These are phyloP conservation scores for Lactifluus hygrophoroides DNA, from an alignment of 768 basidiomycete species.

Conservation along the genomic window DNA sequence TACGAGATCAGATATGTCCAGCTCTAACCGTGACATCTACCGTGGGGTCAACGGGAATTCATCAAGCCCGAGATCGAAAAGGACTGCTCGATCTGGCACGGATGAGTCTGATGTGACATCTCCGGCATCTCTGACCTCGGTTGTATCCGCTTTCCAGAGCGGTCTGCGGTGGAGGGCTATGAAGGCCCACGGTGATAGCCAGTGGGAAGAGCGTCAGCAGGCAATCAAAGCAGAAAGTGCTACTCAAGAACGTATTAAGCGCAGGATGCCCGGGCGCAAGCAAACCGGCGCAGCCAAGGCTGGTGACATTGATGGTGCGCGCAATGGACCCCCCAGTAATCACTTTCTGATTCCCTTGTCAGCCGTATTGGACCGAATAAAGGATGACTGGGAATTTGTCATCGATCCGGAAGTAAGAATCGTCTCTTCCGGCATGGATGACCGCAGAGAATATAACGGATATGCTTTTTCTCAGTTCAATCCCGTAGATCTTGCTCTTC, in stretches of 20 bases:
- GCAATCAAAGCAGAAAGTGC: constrained; percentile 56
- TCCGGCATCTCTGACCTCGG: constrained; percentile 30
- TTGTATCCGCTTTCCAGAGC: constrained; percentile 62
- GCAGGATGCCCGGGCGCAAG: constrained; percentile 53
- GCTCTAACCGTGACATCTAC: constrained; percentile 3
- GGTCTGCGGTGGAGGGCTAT: constrained; percentile 48
- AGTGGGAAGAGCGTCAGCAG: constrained; percentile 50
- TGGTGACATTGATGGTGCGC: constrained; percentile 78
- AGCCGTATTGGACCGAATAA: constrained; percentile 83
- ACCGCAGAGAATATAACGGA: constrained; percentile 6
- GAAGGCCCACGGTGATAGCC: constrained; percentile 45
- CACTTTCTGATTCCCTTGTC: background rate
- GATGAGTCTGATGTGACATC: constrained; percentile 15
- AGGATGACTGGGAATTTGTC: constrained; percentile 85
- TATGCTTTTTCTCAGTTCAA: constrained; percentile 58
- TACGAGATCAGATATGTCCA: constrained; percentile 17
- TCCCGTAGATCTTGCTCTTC: constrained; percentile 85
- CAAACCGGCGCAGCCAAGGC: constrained; percentile 46
- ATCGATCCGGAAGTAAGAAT: constrained; percentile 65
- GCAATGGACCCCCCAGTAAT: background rate
- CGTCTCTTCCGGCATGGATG: background rate
- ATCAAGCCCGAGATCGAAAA: constrained; percentile 7
- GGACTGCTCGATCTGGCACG: constrained; percentile 2
- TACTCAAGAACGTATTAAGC: constrained; percentile 62
- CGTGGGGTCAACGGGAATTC: constrained; percentile 15